These are phyloP conservation scores for Boletellus dicymbophilus DNA, from an alignment of 1,284 basidiomycete genomes.

Conservation along the genomic window DNA sequence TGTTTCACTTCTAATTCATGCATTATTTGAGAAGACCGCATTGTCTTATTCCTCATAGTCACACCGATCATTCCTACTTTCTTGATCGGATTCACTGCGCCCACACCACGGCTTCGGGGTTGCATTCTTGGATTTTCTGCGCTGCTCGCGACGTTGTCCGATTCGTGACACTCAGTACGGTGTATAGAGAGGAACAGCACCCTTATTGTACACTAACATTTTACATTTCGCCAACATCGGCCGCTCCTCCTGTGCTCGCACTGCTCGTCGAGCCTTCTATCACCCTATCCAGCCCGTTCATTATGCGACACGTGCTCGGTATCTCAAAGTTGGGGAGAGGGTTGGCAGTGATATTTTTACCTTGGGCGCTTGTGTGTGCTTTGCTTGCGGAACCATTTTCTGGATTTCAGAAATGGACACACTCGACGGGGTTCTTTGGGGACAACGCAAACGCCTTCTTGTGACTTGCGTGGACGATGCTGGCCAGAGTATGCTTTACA, in stretches of 20 bases:
- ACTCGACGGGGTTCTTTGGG: slow-evolving; percentile 52
- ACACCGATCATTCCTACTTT: slow-evolving; percentile 62
- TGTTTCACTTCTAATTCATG: slow-evolving; percentile 92
- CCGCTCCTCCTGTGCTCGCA: slow-evolving; percentile 60
- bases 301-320: slow-evolving; percentile 59
- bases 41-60: slow-evolving; percentile 74
- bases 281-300: slow-evolving; percentile 53
- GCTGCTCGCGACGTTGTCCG: slow-evolving; percentile 71
- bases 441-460: slow-evolving; percentile 38
- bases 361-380: slow-evolving; percentile 55
- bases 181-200: slow-evolving; percentile 95
- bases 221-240: slow-evolving; percentile 70
- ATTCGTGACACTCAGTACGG: slow-evolving; percentile 73
- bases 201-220: slow-evolving; percentile 88
- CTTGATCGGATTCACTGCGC: slow-evolving; percentile 63
- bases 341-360: slow-evolving; percentile 65
- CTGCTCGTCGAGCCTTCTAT: slow-evolving; percentile 39
- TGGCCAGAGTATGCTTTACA: slow-evolving; percentile 62
- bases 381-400: slow-evolving; percentile 58
- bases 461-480: slow-evolving; percentile 55
- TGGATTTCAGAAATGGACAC: slow-evolving; percentile 85
- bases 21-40: slow-evolving; percentile 93
- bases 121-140: slow-evolving; percentile 75
- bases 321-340: slow-evolving; percentile 78
- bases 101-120: slow-evolving; percentile 67